phyloP scores from a whole-genome alignment of 495 filamentous ascomycete species.

The Corynascus novoguineensis region DNA sequence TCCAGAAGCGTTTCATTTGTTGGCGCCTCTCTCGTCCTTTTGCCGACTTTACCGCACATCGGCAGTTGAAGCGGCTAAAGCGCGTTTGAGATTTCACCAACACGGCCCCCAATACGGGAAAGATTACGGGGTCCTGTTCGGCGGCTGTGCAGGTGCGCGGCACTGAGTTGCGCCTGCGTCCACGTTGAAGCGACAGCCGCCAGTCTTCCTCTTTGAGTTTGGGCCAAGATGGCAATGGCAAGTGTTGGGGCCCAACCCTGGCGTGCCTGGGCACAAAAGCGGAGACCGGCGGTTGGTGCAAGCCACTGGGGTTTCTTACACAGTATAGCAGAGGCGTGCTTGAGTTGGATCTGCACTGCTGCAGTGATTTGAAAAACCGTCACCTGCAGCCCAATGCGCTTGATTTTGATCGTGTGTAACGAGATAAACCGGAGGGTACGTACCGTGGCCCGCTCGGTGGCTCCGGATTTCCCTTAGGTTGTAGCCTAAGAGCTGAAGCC shows the following conservation, averaged over 20 bases:
- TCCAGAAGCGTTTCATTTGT: not conserved
- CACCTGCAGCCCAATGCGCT: too few relatives aligned
- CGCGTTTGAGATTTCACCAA: not conserved
- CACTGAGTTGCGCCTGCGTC: not conserved
- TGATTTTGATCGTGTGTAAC: too few relatives aligned
- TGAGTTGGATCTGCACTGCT: too few relatives aligned
- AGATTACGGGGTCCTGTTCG: not conserved
- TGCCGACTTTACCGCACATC: not conserved
- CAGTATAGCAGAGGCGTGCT: not conserved
- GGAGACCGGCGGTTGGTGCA: not conserved
- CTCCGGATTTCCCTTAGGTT: not conserved
- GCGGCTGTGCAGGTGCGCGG: conserved; percentile 1
- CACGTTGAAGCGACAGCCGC: not conserved
- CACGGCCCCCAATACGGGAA: not conserved
- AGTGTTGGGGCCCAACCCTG: too few relatives aligned
- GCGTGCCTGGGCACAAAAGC: not conserved
- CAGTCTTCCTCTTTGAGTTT: not conserved
- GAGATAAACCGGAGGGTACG: too few relatives aligned
- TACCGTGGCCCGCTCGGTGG: not conserved
- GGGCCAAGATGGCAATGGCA: too few relatives aligned
- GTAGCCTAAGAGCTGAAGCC: conserved; percentile 4
- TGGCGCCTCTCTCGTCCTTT: not conserved
- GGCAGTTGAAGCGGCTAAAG: not conserved
- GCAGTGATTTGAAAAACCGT: too few relatives aligned
- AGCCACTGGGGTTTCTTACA: too few relatives aligned